Percentiles rank a stretch among this genome's conserved stretches.
phyloP scores from a whole-genome alignment of 2,329 filamentous ascomycete species.

The Cadophora sp. region DNA sequence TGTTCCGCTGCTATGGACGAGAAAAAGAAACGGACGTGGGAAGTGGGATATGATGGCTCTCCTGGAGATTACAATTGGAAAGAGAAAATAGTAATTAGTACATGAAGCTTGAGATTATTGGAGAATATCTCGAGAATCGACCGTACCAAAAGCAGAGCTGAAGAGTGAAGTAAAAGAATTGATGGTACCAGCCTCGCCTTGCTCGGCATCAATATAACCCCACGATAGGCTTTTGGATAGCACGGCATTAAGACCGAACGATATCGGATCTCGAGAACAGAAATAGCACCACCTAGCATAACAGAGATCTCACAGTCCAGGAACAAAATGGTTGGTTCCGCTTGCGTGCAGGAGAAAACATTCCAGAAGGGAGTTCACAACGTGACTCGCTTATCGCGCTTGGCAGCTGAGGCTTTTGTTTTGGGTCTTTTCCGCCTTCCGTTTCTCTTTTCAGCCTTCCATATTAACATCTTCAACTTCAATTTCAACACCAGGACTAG shows the following conservation, averaged over 20 bases:
- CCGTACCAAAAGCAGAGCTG: neutral
- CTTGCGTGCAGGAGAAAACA: neutral
- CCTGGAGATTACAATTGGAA: neutral
- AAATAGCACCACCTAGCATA: neutral
- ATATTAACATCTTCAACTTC: neutral
- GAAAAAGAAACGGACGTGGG: constrained; percentile 1
- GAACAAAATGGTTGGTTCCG: constrained; percentile 2
- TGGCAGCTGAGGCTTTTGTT: neutral
- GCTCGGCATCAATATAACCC: neutral
- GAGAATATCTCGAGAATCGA: neutral
- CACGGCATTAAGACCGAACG: constrained; percentile 1
- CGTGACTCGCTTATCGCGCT: neutral
- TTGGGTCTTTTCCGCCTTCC: neutral
- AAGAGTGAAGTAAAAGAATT: neutral
- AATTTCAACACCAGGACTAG: neutral
- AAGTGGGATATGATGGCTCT: neutral
- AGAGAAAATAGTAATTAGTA: neutral
- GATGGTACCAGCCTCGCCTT: neutral
- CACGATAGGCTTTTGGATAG: neutral
- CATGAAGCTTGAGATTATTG: neutral
- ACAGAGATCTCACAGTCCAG: neutral
- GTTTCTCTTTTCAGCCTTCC: neutral
- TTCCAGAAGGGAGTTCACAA: neutral
- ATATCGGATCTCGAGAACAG: neutral
- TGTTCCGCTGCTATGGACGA: neutral